Conservation (phyloP, 1,139 yeast species). For the Hemisphaericaspora xylanilytica region DNA sequence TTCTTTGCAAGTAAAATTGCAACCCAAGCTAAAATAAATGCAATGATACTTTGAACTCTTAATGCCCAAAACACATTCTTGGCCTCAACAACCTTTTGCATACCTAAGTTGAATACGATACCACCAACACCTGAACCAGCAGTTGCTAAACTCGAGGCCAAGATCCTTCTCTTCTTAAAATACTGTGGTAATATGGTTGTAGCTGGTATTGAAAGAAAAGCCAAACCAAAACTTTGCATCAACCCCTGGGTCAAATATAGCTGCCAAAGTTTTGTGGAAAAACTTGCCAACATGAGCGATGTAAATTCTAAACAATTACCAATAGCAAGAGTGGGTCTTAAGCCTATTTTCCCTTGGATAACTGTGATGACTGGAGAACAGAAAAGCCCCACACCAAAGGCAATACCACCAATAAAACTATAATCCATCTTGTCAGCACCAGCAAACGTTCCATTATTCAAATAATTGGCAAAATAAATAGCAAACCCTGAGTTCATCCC, state of each 20-base stretch:
- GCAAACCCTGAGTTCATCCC: slow-evolving; percentile 57
- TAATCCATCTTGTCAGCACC: slow-evolving; percentile 45
- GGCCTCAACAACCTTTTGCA: slow-evolving; percentile 32
- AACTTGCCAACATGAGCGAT: slow-evolving; percentile 55
- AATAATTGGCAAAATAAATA: slow-evolving; percentile 48
- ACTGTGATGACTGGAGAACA: slow-evolving; percentile 42
- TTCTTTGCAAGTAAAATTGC: slow-evolving; percentile 26
- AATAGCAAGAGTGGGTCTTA: slow-evolving; percentile 31
- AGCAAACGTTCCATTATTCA: slow-evolving; percentile 30
- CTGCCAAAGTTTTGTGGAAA: slow-evolving; percentile 49
- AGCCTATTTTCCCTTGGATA: slow-evolving; percentile 39
- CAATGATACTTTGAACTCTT: slow-evolving; percentile 36
- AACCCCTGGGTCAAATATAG: slow-evolving; percentile 51
- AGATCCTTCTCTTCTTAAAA: slow-evolving; percentile 52
- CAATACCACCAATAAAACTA: slow-evolving; percentile 42
- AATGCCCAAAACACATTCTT: slow-evolving; percentile 35
- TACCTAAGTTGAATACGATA: slow-evolving; percentile 41
- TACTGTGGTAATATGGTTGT: slow-evolving; percentile 48
- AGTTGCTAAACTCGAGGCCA: slow-evolving; percentile 57
- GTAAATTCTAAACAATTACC: slow-evolving; percentile 52
- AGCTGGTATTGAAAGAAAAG: slow-evolving; percentile 43
- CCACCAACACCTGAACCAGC: slow-evolving; percentile 69
- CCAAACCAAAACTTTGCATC: slow-evolving; percentile 50
- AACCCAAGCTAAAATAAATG: slow-evolving; percentile 32
- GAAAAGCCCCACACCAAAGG: slow-evolving; percentile 36